Conservation (phyloP, 2,329 filamentous ascomycete species). For the Colletotrichum lini region DNA sequence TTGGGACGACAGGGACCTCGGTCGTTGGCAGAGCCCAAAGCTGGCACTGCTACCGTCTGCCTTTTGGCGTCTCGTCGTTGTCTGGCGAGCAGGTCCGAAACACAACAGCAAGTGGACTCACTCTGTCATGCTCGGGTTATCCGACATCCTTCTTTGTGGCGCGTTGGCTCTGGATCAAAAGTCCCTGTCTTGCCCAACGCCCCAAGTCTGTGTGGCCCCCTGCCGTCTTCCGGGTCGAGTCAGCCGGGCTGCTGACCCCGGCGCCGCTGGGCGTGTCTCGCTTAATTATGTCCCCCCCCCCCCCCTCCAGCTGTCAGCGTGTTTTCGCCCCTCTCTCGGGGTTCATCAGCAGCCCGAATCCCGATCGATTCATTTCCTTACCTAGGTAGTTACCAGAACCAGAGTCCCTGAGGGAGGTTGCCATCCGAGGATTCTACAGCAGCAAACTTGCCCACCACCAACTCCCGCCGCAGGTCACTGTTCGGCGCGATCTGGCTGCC, state of each 20-base stretch:
- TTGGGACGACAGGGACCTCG: not conserved
- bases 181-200: not conserved
- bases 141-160: not conserved
- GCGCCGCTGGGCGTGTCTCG: constrained; percentile 10
- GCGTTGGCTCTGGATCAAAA: not conserved
- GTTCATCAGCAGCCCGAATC: constrained; percentile 34
- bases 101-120: not conserved
- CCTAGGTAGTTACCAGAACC: constrained; percentile 15
- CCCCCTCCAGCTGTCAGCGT: not conserved
- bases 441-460: no score
- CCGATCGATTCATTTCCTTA: constrained; percentile 32
- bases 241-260: constrained; percentile 12
- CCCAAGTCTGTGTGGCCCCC: not conserved
- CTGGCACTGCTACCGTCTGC: not conserved
- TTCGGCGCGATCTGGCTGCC: not conserved
- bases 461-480: not conserved
- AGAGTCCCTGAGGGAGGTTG: not conserved
- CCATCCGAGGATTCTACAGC: not conserved
- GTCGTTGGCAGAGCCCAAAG: not conserved
- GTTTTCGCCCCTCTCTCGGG: constrained; percentile 32
- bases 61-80: not conserved
- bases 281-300: constrained; percentile 1
- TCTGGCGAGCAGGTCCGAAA: not conserved
- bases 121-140: constrained; percentile 9
- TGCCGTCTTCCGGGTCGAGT: constrained; percentile 30